Base-by-base conservation (phyloP, 106 monocot genomes). In the Dendrobium catenatum region DNA sequence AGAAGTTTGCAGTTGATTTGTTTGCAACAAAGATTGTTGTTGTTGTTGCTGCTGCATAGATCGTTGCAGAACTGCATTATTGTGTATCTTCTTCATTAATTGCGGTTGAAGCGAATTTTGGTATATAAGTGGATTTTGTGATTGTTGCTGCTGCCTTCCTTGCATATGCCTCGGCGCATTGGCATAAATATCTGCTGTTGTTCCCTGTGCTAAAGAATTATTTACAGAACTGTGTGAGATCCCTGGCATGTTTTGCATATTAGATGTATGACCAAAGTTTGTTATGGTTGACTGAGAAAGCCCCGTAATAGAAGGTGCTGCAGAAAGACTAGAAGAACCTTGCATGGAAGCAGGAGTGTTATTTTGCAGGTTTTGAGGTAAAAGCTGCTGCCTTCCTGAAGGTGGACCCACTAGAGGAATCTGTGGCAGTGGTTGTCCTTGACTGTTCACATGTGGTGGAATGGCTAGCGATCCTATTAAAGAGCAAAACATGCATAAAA, bases 91-190 rank as follows among this genome's bases (percentile, higher is more conserved):
- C 77, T 84, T 85, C 40, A 84, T 9, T 17, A 85, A 26, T 13
- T 88, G 85, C 47, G 89, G 87, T 56, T 88, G 91, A n/a, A 87
- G 55, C 51, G 86, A 89, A 27, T 88, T 85, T 67, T 86, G 86
- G 77, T 91, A 93, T 42, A 89, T 10, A 47, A 85, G 31, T 76
- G 87, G 82, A 70, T 88, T 89, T 54, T 89, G 91, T 55, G 91
- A 59, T 47, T 83, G 87, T 31, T 89, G 91, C 33, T 85, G 88
- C 75, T 80, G 84, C 83, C 89, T 86, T 79, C 83, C 86, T 72
- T 83, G 88, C 26, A 91, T 82, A 77, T 85, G 91, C 79, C 91
- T 95, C 54, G 88, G 95, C 40, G 87, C 72, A 79, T 84, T 88
- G 22, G 85, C 79, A 89, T 92, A 95, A 61, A 94, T 85, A 76